phyloP scores from a whole-genome alignment of 164 flowering plant genomes.

The Warburgia ugandensis region DNA sequence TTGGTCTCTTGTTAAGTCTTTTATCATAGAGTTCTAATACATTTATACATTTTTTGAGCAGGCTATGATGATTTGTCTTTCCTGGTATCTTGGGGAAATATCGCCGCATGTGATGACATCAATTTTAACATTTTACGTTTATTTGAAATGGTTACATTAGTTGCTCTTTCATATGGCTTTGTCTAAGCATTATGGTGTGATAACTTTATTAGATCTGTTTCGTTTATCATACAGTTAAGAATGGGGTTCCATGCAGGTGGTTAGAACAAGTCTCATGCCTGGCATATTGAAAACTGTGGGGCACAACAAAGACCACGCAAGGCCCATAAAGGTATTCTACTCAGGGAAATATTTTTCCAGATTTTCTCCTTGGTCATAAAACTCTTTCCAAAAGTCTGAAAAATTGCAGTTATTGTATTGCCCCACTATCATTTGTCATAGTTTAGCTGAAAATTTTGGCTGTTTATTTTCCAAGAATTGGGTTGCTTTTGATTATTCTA shows the following conservation, averaged over 20 bases:
- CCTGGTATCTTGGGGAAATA: no score
- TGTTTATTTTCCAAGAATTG: no score
- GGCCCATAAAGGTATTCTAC: slow-evolving; percentile 73
- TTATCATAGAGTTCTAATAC: no score
- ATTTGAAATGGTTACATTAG: not conserved
- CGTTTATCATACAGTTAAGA: not conserved
- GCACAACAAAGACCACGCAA: slow-evolving; percentile 85
- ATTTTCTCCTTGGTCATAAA: not conserved
- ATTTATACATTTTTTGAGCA: no score
- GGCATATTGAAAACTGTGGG: slow-evolving; percentile 77
- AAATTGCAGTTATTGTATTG: no score
- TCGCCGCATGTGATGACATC: no score
- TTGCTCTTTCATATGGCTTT: not conserved
- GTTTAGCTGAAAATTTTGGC: no score
- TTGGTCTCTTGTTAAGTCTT: no score
- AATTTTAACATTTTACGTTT: not conserved
- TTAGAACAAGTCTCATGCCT: slow-evolving; percentile 82
- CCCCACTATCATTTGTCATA: no score
- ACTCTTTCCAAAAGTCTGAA: not conserved
- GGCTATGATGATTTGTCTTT: no score
- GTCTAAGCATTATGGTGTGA: not conserved
- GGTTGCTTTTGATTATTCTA: no score
- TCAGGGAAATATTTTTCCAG: not conserved
- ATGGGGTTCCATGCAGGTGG: slow-evolving; percentile 37
- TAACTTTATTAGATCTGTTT: not conserved